Evolutionary conservation across 768 basidiomycete genomes (phyloP), one percentile per base, ranked within the genome.

Genomic region (Nidularia sp.): DNA sequence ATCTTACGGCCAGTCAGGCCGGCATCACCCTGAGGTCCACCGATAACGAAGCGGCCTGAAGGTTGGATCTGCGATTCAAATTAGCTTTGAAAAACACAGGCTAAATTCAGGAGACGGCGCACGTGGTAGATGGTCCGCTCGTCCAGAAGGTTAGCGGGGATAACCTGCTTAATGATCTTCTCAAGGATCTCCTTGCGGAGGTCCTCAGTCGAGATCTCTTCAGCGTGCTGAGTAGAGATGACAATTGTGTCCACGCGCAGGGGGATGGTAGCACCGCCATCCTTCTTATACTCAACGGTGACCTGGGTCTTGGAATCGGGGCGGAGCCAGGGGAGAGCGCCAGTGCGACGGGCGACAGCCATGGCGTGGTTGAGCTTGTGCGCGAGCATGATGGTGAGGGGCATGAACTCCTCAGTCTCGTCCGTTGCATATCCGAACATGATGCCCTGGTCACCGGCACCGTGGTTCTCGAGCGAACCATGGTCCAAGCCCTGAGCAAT

Each of bases 371-470:
- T 99, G 60, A 99, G 87, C 77, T 98, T 96, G 83, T 99, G 97
- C 45, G 97, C 90, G 62, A 98, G 88, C 71, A 91, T 81, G 71
- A 99, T 88, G 60, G 97, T 97, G 64, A 98, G 80, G 53, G 97
- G 97, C 97, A 99, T 99, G 70, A 75, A 80, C 76, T 98, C 94
- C 69, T 89, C 86, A 43, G 97, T 98, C 82, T 96, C 94, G 61
- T 94, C 90, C 49, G 89, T 91, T 52, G 91, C 93, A 73, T 99
- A 98, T 55, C 96, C 96, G 68, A 98, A 96, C 97, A 98, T 99
- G 81, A 98, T 98, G 68, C 96, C 97, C 83, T 99, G 97, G 77
- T 99, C 97, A 81, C 97, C 97, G 58, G 97, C 97, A 79, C 97
- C 97, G 66, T 93, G 89, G 65, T 81, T 78, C 81, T 98, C 97